Conservation (phyloP, 192 early-diverging fungal genomes). For the Lunasporangiospora selenospora region DNA sequence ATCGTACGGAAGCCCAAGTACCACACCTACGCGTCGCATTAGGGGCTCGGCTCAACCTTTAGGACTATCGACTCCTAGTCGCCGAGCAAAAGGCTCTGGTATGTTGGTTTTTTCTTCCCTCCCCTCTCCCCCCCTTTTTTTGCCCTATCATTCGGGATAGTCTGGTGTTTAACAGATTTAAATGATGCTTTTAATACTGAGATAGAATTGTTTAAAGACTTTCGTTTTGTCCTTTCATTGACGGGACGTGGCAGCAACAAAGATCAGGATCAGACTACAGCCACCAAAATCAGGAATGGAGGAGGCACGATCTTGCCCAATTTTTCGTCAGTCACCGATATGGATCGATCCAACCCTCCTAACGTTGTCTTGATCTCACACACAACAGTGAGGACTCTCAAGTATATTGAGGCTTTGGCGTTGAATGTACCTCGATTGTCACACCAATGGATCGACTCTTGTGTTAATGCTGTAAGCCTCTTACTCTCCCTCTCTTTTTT, state of each 20-base stretch:
- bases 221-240: slow-evolving; percentile 21
- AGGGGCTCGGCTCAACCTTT: too few relatives aligned
- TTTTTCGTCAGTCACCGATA: slow-evolving; percentile 5
- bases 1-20: too few relatives aligned
- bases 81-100: slow-evolving; percentile 22
- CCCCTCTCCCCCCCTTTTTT: too few relatives aligned
- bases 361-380: slow-evolving; percentile 22
- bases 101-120: too few relatives aligned
- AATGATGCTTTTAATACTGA: too few relatives aligned
- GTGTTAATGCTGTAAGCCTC: slow-evolving; percentile 14
- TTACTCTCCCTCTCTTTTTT: not conserved
- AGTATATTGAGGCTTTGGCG: slow-evolving; percentile 23
- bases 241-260: not conserved
- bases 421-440: slow-evolving; percentile 25
- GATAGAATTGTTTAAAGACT: slow-evolving; percentile 22
- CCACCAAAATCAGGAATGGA: slow-evolving; percentile 2
- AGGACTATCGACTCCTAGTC: slow-evolving; percentile 9
- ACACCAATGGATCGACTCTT: slow-evolving; percentile 24
- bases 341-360: not conserved
- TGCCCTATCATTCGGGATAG: too few relatives aligned
- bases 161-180: too few relatives aligned
- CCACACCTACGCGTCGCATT: too few relatives aligned
- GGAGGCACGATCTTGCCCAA: slow-evolving; percentile 9
- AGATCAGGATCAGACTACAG: not conserved
- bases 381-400: slow-evolving; percentile 3